Conservation (phyloP, 2,329 filamentous ascomycete genomes). For the Cercospora brassicicola region DNA sequence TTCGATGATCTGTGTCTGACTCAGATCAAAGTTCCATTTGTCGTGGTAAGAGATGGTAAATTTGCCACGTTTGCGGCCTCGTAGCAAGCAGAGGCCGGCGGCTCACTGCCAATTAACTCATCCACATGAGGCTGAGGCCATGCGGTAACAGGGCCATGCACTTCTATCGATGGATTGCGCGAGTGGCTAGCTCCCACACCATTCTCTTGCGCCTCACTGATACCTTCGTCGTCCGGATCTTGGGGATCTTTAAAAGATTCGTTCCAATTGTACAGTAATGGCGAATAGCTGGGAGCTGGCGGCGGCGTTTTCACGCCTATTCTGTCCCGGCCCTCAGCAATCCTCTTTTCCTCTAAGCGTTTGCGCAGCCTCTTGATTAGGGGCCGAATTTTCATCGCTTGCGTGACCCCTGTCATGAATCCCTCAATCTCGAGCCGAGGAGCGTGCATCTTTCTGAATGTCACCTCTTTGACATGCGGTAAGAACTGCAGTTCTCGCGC, state of each 20-base stretch:
- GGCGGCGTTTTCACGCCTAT: background rate
- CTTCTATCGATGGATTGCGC: background rate
- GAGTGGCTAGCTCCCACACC: background rate
- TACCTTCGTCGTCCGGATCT: background rate
- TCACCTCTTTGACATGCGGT: slow-evolving; percentile 16
- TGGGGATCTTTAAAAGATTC: background rate
- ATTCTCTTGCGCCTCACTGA: background rate
- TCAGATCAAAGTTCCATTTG: background rate
- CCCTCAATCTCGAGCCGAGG: slow-evolving; percentile 9
- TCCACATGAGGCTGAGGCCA: background rate
- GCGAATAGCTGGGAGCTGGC: background rate
- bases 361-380: slow-evolving; percentile 5
- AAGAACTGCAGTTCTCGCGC: slow-evolving; percentile 16
- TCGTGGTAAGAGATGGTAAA: background rate
- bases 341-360: slow-evolving; percentile 2
- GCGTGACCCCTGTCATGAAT: slow-evolving; percentile 12
- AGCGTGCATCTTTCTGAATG: slow-evolving; percentile 14
- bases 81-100: background rate
- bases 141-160: background rate
- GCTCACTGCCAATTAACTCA: background rate
- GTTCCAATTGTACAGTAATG: background rate
- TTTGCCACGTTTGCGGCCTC: background rate
- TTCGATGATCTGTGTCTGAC: background rate
- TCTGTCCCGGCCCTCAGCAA: background rate
- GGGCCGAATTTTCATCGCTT: slow-evolving; percentile 11